Conservation (phyloP, 2,329 filamentous ascomycete species). For the Bipolaris zeicola region DNA sequence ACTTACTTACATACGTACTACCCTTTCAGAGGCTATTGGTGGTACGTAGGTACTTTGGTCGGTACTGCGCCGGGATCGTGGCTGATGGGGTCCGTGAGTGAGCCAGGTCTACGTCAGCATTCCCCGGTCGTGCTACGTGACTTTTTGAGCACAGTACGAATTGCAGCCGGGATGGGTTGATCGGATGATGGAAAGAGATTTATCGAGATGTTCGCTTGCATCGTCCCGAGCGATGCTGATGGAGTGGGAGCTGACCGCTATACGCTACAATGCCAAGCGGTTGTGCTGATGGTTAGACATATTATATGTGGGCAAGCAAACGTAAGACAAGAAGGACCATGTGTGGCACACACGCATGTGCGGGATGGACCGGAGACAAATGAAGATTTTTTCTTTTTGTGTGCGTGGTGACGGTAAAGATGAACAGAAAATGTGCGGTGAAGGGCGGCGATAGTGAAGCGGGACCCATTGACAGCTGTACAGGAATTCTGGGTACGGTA, state of each 20-base stretch:
- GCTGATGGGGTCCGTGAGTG: constrained; percentile 6
- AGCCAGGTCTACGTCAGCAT: constrained; percentile 15
- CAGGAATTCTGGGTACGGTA: background rate
- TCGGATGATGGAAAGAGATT: constrained; percentile 2
- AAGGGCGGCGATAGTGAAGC: background rate
- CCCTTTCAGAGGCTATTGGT: background rate
- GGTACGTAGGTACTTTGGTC: constrained; percentile 3
- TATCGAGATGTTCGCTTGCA: background rate
- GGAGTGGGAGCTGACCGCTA: background rate
- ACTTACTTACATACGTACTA: background rate
- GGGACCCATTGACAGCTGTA: background rate
- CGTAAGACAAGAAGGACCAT: background rate
- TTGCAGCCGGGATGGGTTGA: background rate
- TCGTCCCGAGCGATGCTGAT: background rate
- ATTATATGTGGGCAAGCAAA: background rate
- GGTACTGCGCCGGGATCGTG: constrained; percentile 4
- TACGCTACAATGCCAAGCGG: background rate
- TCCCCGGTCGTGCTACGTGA: constrained; percentile 17
- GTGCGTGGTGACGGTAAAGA: background rate
- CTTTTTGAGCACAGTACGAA: constrained; percentile 4
- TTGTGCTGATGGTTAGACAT: background rate
- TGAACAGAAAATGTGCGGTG: background rate
- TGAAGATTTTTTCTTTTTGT: background rate
- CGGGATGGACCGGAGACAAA: background rate
- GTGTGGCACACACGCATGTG: background rate